Percentiles rank a stretch among this genome's conserved stretches.
Evolutionary conservation across 148 eudicot genomes (phyloP).

Genomic region (Suaeda aralocaspica): DNA sequence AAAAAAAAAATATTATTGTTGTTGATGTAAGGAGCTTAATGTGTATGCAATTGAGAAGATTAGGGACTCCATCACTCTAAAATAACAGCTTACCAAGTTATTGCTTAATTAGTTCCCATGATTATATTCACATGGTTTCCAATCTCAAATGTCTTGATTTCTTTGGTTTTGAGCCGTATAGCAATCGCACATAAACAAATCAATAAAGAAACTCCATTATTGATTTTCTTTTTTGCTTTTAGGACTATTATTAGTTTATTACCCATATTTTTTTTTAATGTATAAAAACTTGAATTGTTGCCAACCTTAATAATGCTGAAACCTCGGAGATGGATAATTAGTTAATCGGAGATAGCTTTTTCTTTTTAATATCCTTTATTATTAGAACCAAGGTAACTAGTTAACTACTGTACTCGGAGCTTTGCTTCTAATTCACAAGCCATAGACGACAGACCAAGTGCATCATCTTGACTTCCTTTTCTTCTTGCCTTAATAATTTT

Average conservation of each 20-base stretch:
- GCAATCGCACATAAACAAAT: neutral
- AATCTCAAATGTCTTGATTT: constrained; percentile 16
- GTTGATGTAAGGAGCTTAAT: too few relatives aligned
- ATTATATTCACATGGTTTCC: constrained; percentile 41
- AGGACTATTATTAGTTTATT: too few relatives aligned
- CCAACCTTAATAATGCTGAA: constrained; percentile 26
- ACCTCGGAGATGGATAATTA: constrained; percentile 21
- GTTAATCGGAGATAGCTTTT: neutral
- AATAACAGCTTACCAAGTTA: constrained; percentile 5
- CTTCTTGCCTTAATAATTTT: too few relatives aligned
- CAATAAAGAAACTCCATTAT: neutral
- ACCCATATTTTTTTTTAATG: neutral
- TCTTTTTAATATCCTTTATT: neutral
- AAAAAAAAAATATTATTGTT: too few relatives aligned
- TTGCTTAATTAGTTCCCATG: constrained; percentile 22
- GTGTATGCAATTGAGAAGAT: constrained; percentile 2
- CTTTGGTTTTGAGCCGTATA: constrained; percentile 9
- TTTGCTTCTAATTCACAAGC: constrained; percentile 25
- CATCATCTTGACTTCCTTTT: neutral
- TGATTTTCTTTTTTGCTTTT: neutral
- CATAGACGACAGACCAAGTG: constrained; percentile 20
- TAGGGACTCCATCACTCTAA: constrained; percentile 13
- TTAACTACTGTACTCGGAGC: constrained; percentile 23
- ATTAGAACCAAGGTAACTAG: neutral
- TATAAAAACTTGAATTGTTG: constrained; percentile 4